Conservation (phyloP, 2,329 filamentous ascomycete species). For the Arthroderma uncinatum region DNA sequence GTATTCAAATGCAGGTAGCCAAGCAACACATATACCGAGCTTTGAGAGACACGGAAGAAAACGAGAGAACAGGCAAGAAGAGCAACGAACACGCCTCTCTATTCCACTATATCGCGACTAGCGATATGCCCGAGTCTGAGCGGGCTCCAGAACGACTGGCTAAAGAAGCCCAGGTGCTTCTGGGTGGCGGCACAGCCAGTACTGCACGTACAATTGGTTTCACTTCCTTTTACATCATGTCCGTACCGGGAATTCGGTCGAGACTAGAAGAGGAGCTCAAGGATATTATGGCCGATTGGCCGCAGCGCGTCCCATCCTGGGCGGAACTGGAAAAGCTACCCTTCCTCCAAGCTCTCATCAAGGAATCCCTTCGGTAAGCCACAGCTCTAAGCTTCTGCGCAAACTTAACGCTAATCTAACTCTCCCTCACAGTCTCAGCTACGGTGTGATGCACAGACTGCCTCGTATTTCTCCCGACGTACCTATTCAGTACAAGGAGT, state of each 20-base stretch:
- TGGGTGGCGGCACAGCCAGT: conserved; percentile 26
- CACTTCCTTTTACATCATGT: conserved; percentile 13
- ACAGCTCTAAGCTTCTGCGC: neutral
- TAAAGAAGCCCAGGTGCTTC: conserved; percentile 23
- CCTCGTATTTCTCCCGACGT: conserved; percentile 18
- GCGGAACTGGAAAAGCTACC: conserved; percentile 2
- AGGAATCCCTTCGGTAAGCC: conserved; percentile 20
- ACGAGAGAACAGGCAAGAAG: neutral
- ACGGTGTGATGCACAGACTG: conserved; percentile 9
- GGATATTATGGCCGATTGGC: conserved; percentile 17
- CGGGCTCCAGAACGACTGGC: conserved; percentile 22
- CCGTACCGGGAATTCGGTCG: conserved; percentile 5
- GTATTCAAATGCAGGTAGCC: neutral
- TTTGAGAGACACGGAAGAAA: conserved; percentile 1
- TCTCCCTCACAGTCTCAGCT: neutral
- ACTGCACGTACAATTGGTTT: conserved; percentile 21
- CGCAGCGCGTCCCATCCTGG: conserved; percentile 17
- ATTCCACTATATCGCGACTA: conserved; percentile 11
- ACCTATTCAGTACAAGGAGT: conserved; percentile 12
- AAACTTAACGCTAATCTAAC: neutral
- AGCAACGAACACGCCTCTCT: conserved; percentile 7
- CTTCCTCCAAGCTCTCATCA: conserved; percentile 22
- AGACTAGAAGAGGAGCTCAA: conserved; percentile 15
- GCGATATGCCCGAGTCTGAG: conserved; percentile 17
- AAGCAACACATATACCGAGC: conserved; percentile 1